Percentiles rank a stretch among this genome's conserved stretches.
These are phyloP conservation scores for Furcasterigmium sp. DNA, from an alignment of 2,329 filamentous ascomycete species.

Conservation along the genomic window DNA sequence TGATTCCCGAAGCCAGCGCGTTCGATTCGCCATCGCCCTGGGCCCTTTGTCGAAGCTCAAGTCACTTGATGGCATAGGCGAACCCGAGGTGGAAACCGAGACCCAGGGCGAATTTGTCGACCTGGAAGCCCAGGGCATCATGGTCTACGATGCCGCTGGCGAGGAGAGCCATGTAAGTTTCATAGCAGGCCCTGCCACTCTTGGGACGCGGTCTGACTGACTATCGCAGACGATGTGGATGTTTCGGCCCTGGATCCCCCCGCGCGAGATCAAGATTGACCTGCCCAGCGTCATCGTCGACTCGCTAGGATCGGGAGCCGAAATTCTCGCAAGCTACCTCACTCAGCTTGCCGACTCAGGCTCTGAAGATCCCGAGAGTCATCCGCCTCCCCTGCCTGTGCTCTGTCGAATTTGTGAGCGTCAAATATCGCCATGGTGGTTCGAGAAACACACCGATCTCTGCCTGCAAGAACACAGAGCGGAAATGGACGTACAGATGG, in stretches of 20 bases:
- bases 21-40: constrained; percentile 71
- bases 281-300: constrained; percentile 85
- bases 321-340: constrained; percentile 90
- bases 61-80: constrained; percentile 33
- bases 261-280: constrained; percentile 93
- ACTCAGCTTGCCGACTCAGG: constrained; percentile 83
- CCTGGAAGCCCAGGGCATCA: constrained; percentile 87
- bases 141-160: constrained; percentile 88
- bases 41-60: constrained; percentile 64
- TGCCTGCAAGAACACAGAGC: constrained; percentile 94
- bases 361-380: constrained; percentile 66
- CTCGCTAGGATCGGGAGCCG: constrained; percentile 87
- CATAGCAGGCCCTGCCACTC: background rate
- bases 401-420: constrained; percentile 96
- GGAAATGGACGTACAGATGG: constrained; percentile 96
- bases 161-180: constrained; percentile 84
- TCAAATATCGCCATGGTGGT: constrained; percentile 98
- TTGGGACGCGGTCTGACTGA: constrained; percentile 4
- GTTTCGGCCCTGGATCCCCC: constrained; percentile 84
- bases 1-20: constrained; percentile 86
- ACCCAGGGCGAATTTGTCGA: constrained; percentile 27
- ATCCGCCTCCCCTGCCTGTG: constrained; percentile 77
- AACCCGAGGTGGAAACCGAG: constrained; percentile 18
- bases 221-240: constrained; percentile 91
- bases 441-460: constrained; percentile 96